phyloP scores from a whole-genome alignment of 257 asterid species.

The Schizonepeta tenuifolia region DNA sequence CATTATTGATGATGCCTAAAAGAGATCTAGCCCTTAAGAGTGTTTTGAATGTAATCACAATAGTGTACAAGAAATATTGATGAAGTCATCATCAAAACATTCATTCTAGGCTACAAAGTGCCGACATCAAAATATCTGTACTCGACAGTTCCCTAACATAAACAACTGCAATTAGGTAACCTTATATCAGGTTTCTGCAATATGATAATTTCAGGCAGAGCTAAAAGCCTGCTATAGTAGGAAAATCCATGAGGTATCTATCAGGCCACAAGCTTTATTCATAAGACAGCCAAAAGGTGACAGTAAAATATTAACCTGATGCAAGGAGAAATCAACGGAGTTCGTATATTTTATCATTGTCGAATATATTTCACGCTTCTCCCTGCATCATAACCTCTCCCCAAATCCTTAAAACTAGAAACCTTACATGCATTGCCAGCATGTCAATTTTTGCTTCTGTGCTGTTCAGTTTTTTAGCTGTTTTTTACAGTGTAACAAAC shows the following conservation, averaged over 20 bases:
- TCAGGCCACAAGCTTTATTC: constrained; percentile 6
- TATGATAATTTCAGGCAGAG: constrained; percentile 2
- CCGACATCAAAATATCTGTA: constrained; percentile 7
- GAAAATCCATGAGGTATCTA: constrained; percentile 10
- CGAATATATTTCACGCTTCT: too few relatives aligned
- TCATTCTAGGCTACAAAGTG: background rate
- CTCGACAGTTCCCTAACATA: constrained; percentile 12
- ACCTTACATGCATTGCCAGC: background rate
- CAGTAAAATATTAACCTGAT: background rate
- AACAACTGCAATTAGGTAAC: background rate
- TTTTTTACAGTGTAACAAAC: background rate
- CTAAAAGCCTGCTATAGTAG: background rate
- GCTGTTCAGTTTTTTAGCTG: constrained; percentile 15
- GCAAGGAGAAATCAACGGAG: too few relatives aligned
- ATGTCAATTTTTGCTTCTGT: constrained; percentile 17
- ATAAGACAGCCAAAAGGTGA: background rate
- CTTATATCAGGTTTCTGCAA: background rate
- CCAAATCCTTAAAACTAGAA: constrained; percentile 1
- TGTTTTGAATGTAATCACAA: background rate
- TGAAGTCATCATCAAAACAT: background rate
- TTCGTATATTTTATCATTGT: too few relatives aligned
- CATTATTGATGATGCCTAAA: background rate
- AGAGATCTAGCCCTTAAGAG: constrained; percentile 5
- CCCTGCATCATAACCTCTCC: too few relatives aligned
- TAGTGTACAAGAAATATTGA: background rate